Evolutionary conservation across 2,329 filamentous ascomycete species (phyloP).

Genomic region (Pseudovirgaria hyperparasitica): DNA sequence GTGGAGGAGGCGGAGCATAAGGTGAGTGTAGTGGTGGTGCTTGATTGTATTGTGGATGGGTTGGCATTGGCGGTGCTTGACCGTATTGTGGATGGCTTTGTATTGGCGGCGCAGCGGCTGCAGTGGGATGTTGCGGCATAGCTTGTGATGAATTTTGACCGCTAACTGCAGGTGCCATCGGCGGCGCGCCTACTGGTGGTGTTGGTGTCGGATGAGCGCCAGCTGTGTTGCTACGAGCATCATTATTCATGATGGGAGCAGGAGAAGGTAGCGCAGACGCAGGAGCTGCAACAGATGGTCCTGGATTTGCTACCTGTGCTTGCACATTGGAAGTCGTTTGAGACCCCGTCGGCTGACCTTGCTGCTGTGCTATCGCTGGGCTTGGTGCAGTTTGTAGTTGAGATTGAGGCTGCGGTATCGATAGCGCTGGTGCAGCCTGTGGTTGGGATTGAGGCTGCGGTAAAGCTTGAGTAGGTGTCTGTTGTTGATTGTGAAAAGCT

Average conservation of each 20-base stretch:
- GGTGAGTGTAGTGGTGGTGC: slow-evolving; percentile 8
- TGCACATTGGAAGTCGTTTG: too few relatives aligned
- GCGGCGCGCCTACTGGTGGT: too few relatives aligned
- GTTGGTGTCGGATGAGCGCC: too few relatives aligned
- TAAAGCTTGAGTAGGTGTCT: not conserved
- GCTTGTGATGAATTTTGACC: too few relatives aligned
- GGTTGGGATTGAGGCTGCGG: slow-evolving; percentile 5
- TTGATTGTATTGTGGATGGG: slow-evolving; percentile 10
- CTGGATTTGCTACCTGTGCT: too few relatives aligned
- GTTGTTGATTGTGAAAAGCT: not conserved
- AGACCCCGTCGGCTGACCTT: too few relatives aligned
- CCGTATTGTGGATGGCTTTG: slow-evolving; percentile 11
- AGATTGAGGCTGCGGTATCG: slow-evolving; percentile 2
- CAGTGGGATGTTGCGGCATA: slow-evolving; percentile 9
- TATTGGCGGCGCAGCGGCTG: slow-evolving; percentile 4
- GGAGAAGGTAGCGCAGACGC: too few relatives aligned
- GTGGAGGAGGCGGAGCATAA: slow-evolving; percentile 25
- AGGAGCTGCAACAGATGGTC: too few relatives aligned
- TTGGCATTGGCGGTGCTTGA: slow-evolving; percentile 9
- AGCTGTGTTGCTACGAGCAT: too few relatives aligned
- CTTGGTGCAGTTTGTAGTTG: not conserved
- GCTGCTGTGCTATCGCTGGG: too few relatives aligned
- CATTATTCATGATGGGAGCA: too few relatives aligned
- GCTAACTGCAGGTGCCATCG: too few relatives aligned
- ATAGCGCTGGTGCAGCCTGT: slow-evolving; percentile 7